A percentile compares a stretch with the other conserved stretches of the same genome.
Conservation (phyloP, 345 rosid species). For the Kandelia obovata region DNA sequence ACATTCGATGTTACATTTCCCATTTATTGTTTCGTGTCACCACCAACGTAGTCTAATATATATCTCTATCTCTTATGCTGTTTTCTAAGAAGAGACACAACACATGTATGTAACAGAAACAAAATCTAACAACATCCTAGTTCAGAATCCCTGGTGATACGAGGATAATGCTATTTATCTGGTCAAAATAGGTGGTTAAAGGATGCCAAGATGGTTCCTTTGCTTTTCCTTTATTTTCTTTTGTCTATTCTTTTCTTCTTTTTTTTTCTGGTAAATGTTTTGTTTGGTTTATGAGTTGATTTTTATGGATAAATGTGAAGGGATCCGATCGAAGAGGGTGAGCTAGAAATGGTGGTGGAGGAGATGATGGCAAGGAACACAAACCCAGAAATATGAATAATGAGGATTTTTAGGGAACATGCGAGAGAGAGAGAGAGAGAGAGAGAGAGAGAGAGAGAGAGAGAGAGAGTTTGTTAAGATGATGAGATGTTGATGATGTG, state of each 20-base stretch:
- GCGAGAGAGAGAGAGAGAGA: background rate
- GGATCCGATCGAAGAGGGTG: conserved; percentile 61
- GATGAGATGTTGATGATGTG: background rate
- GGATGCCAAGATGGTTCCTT: too few species aligned
- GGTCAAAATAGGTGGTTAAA: too few species aligned
- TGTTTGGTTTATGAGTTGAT: background rate
- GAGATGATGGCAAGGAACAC: conserved; percentile 17
- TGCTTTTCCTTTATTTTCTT: background rate
- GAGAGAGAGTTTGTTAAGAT: background rate
- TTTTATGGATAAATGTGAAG: conserved; percentile 16
- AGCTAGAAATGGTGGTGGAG: conserved; percentile 25
- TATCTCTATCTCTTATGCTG: background rate
- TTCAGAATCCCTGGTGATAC: conserved; percentile 1
- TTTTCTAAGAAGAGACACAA: background rate
- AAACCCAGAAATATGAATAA: conserved; percentile 23
- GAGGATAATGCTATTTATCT: too few species aligned
- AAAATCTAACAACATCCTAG: conserved; percentile 9
- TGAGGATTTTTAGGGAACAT: conserved; percentile 6
- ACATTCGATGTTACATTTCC: conserved; percentile 92
- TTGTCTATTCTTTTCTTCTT: background rate
- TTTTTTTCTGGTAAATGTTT: background rate
- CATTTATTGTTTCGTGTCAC: conserved; percentile 32
- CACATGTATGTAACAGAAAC: background rate
- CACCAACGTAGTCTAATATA: background rate
- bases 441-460: background rate